Base-by-base conservation (phyloP, 345 rosid genomes). In the Salix exigua region DNA sequence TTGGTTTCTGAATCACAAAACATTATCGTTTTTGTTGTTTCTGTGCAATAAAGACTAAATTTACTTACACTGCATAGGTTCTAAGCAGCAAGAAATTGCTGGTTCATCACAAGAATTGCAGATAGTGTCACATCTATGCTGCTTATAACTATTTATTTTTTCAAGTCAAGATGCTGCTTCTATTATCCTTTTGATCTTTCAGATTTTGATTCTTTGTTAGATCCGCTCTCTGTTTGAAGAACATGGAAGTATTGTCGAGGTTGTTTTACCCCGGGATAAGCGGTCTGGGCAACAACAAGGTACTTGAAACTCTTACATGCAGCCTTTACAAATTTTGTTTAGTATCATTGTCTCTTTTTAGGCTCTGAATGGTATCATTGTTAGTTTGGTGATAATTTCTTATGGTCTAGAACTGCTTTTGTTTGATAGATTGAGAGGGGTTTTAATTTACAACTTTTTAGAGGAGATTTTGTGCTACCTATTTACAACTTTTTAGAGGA, bases 231-330 rank as follows among this genome's bases (percentile, higher is more conserved):
- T 94, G 81, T 94, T 94, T 87, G 86, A 84, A 81, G 87, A 76
- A 71, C 88, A 92, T 84, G 98, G 98, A 66, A 83, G 73, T 79
- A 78, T 94, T 80, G 75, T 83, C 46, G 95, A 91, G 90, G 82
- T 92, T 70, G 80, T 92, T 79, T 85, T 87, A 71, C 92, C 94
- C 11, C 81, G 75, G 88, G 98, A 94, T 83, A 94, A 90, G 87
- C 81, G 83, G 73, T 85, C 79, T 67, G 83, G 94, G 75, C 92
- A 87, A 63, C 94, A 85, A 71, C 89, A 91, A 81, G 98, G 97
- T 92, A 74, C 70, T 26, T 44, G 48, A 65, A 66, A 4, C 40
- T 53, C 53, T 50, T 19, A 68, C 10, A 37, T 30, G 51, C 51
- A 46, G 51, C 50, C 66, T 11, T 44, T 53, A 40, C 53, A 53